These are phyloP conservation scores for Knoxdaviesia capensis DNA, from an alignment of 2,329 filamentous ascomycete genomes.

Conservation along the genomic window DNA sequence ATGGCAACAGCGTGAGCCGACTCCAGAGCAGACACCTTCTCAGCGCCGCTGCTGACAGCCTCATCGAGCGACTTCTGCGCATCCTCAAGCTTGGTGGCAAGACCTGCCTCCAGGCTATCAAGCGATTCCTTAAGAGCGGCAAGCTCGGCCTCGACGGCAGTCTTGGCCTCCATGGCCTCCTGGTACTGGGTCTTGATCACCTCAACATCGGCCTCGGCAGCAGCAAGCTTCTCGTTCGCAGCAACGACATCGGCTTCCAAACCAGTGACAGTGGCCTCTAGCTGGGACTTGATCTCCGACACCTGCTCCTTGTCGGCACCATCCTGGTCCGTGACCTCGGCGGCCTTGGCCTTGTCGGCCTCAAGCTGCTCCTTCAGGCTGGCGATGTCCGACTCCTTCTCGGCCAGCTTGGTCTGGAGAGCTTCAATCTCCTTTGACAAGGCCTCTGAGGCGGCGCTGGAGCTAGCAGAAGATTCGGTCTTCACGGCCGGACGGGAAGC, in stretches of 20 bases:
- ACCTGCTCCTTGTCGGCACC: constrained; percentile 22
- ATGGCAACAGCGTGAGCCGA: constrained; percentile 24
- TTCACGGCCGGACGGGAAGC: neutral
- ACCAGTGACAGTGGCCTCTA: constrained; percentile 25
- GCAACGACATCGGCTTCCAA: constrained; percentile 27
- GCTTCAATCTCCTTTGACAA: constrained; percentile 35
- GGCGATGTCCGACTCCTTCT: constrained; percentile 36
- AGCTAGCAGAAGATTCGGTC: constrained; percentile 12
- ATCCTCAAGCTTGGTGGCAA: constrained; percentile 13
- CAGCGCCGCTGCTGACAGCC: constrained; percentile 22
- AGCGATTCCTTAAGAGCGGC: constrained; percentile 28
- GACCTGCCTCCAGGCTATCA: constrained; percentile 17
- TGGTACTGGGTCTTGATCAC: constrained; percentile 26
- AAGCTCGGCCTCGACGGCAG: constrained; percentile 26
- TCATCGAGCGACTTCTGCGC: constrained; percentile 14
- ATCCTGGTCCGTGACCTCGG: constrained; percentile 30
- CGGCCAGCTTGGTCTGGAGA: constrained; percentile 35
- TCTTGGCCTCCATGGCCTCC: constrained; percentile 27
- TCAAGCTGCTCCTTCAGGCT: constrained; percentile 35
- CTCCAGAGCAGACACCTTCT: constrained; percentile 21
- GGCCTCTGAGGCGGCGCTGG: constrained; percentile 18
- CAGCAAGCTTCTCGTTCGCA: constrained; percentile 26
- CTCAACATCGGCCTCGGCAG: constrained; percentile 28
- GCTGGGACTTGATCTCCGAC: constrained; percentile 26
- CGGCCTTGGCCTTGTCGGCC: constrained; percentile 32